Base-by-base conservation (phyloP, 192 early-diverging fungal species). In the Piromyces sp. region DNA sequence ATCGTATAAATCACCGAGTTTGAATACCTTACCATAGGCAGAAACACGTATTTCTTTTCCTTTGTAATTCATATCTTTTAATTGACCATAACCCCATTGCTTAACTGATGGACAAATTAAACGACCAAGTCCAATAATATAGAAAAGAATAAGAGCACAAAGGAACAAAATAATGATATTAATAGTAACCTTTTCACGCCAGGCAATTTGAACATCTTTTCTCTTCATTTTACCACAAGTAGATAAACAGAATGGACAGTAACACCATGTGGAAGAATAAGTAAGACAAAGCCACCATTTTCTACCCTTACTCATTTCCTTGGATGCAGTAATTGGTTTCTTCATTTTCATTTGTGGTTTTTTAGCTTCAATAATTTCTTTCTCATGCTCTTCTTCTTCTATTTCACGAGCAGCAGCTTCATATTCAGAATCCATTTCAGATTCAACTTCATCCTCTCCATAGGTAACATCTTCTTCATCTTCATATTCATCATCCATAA, bases 171-270 rank as follows among this genome's bases (percentile, higher is more conserved):
- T 95, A 80, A 98, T 86, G 81, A 94, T 84, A 83, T 95, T 96
- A 30, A 99, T 88, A 3, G 98, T 94, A 26, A 97, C 89, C 85
- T 99, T 98, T 85, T 99, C 98, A 81, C 98, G 92, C 98, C 98
- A 99, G 11, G 98, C 98, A 87, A 95, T 90, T 68, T 91, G 94
- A 81, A 95, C 88, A 86, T 98, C 95, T 80, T 94, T 89, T 51
- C 96, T 93, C 85, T 92, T 94, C 94, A 96, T 94, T 79, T 87
- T 87, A 30, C 92, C 94, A 83, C 93, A 87, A 33, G 82, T 82
- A 12, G 84, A 82, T 29, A 95, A 83, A 40, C 86, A 87, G 42
- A 83, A 89, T 15, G 89, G 88, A 9, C 92, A 92, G 40, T 94
- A 91, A 90, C 93, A 95, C 92, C 94, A 96, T 5, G 95, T 96